Conservation (phyloP, 352 stramenopile genomes). For the Phytophthora kernoviae region DNA sequence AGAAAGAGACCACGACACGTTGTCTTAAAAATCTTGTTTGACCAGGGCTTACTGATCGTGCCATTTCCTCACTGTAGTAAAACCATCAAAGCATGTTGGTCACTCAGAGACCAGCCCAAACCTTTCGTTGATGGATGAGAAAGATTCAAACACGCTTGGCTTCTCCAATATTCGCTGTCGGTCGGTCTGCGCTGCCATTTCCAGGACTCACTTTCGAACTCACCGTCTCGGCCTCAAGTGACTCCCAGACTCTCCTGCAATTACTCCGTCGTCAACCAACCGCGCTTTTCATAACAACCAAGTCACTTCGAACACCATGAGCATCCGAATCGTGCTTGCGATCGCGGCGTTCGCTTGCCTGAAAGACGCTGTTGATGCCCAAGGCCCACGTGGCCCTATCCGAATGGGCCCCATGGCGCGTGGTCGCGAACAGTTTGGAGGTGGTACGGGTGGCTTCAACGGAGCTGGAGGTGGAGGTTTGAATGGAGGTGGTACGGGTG, state of each 20-base stretch:
- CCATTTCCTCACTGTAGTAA: too few species aligned
- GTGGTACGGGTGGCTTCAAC: not conserved
- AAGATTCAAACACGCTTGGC: too few species aligned
- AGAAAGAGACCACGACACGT: too few species aligned
- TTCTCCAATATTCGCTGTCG: too few species aligned
- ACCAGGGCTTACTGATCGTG: too few species aligned
- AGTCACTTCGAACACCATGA: conserved; percentile 12
- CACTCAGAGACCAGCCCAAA: too few species aligned
- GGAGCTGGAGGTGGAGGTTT: conserved; percentile 10
- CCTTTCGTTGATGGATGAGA: too few species aligned
- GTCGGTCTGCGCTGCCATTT: too few species aligned
- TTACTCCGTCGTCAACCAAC: not conserved
- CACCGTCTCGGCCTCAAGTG: conserved; percentile 10
- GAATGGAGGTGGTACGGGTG: not conserved
- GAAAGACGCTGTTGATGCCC: conserved; percentile 14
- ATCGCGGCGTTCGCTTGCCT: conserved; percentile 20
- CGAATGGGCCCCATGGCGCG: conserved; percentile 15
- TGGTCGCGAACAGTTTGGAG: conserved; percentile 24
- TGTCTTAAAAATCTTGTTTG: too few species aligned
- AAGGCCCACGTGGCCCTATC: conserved; percentile 22
- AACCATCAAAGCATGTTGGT: too few species aligned
- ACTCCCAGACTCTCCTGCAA: not conserved
- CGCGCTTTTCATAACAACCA: not conserved
- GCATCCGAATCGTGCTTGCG: conserved; percentile 22
- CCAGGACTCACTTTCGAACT: conserved; percentile 18